A percentile compares a stretch with the other conserved stretches of the same genome.
Evolutionary conservation across 2,329 filamentous ascomycete species (phyloP).

Genomic region (Scedosporium dehoogii): DNA sequence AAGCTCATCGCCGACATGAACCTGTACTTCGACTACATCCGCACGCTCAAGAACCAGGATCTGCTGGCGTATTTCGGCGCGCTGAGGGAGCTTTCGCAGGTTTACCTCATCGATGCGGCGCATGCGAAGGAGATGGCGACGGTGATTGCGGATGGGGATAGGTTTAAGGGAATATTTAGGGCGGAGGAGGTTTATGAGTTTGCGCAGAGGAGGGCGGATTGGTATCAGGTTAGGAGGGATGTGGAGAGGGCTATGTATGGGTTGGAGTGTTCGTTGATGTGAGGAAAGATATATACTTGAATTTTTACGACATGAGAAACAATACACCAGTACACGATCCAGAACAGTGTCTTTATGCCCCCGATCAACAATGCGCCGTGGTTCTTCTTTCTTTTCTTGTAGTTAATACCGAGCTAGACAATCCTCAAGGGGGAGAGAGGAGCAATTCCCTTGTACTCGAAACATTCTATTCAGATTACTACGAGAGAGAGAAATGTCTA

Average conservation of each 20-base stretch:
- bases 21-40: constrained; percentile 78
- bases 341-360: too few relatives aligned
- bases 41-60: constrained; percentile 71
- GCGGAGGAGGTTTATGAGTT: constrained; percentile 98
- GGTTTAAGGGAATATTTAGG: constrained; percentile 85
- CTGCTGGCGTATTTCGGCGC: constrained; percentile 86
- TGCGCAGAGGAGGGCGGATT: constrained; percentile 86
- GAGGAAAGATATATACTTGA: constrained; percentile 15
- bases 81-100: constrained; percentile 83
- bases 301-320: background rate
- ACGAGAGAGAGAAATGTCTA: too few relatives aligned
- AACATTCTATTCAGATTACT: too few relatives aligned
- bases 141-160: constrained; percentile 83
- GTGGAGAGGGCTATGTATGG: constrained; percentile 98
- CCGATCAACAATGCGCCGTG: too few relatives aligned
- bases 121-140: constrained; percentile 92
- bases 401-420: too few relatives aligned
- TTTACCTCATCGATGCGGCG: constrained; percentile 76
- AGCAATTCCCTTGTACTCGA: too few relatives aligned
- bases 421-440: too few relatives aligned
- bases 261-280: constrained; percentile 82
- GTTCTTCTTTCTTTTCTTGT: too few relatives aligned
- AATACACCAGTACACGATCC: background rate
- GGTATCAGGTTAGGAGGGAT: constrained; percentile 79
- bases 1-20: constrained; percentile 96